Evolutionary conservation across 345 rosid species (phyloP), one percentile per base, ranked within the genome.

Genomic region (Aegle marmelos): DNA sequence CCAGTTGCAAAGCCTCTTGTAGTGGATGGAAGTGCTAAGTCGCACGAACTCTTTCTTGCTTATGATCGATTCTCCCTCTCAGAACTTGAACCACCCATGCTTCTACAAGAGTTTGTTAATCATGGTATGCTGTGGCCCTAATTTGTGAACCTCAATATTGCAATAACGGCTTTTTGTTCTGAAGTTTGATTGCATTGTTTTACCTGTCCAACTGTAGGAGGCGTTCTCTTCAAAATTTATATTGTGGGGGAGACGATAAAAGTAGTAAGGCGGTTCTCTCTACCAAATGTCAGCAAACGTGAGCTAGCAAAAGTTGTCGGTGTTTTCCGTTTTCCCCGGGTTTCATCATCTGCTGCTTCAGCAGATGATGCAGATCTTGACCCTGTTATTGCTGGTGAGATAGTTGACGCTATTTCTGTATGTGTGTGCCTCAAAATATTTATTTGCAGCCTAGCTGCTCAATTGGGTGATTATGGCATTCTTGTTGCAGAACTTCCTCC

Each of bases 1-100:
- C 63, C 88, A 95, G 98, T 95, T 76, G 98, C 97, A 77, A 95
- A 95, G 79, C 98, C 98, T 53, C 90, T 93, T 57, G 83, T 88
- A 53, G 93, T 90, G 76, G 98, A 95, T 87, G 98, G 98, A 85
- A 93, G 89, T 73, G 84, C 95, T 57, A 95, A 91, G 88, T 95
- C 98, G 17, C 98, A 93, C 73, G 86, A 93, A 77, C 62, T 95
- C 79, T 95, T 82, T 78, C 95, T 95, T 78, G 97, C 93, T 9
- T 90, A 91, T 76, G 95, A 95, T 84, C 80, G 80, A 65, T 84
- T 65, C 75, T 91, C 97, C 60, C 92, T 93, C 60, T 78, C 89
- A 65, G 88, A 90, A 83, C 95, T 95, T 56, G 94, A 93, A 73
- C 97, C 98, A 37, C 98, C 98, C 13, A 58, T 93, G 83, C 89